Evolutionary conservation across 2,329 filamentous ascomycete species (phyloP).

Genomic region (Sporothrix globosa): DNA sequence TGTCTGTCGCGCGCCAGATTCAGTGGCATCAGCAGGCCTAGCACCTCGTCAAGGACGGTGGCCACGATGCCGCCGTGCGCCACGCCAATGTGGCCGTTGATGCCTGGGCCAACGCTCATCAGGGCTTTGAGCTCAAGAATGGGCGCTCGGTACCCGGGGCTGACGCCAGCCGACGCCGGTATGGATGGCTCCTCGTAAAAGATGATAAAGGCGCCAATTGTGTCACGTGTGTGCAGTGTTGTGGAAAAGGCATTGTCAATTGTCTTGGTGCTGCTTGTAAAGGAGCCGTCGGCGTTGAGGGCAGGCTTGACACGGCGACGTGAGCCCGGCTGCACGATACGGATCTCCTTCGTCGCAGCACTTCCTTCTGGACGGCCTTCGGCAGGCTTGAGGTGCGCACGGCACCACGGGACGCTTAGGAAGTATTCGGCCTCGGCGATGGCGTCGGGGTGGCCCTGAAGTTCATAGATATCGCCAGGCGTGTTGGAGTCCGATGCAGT

Average conservation of each 20-base stretch:
- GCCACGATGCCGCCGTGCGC: constrained; percentile 62
- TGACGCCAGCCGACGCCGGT: background rate
- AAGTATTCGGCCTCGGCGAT: constrained; percentile 39
- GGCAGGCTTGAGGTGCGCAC: constrained; percentile 48
- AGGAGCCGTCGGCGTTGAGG: constrained; percentile 19
- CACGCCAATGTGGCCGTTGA: constrained; percentile 58
- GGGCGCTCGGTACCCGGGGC: constrained; percentile 9
- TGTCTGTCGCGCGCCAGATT: constrained; percentile 41
- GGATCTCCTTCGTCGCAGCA: constrained; percentile 35
- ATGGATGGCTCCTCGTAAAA: constrained; percentile 47
- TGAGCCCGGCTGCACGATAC: constrained; percentile 45
- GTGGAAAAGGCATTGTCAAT: constrained; percentile 45
- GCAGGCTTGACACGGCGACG: constrained; percentile 45
- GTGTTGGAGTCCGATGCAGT: background rate
- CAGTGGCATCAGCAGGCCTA: constrained; percentile 54
- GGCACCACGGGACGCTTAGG: constrained; percentile 54
- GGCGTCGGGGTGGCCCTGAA: constrained; percentile 13
- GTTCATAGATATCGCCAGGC: constrained; percentile 17
- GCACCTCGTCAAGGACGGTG: constrained; percentile 61
- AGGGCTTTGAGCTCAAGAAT: constrained; percentile 44
- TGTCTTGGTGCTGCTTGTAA: constrained; percentile 18
- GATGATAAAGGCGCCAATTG: constrained; percentile 52
- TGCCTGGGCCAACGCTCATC: constrained; percentile 51
- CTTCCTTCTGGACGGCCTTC: constrained; percentile 28
- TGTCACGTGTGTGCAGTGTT: constrained; percentile 55